phyloP scores from a whole-genome alignment of 2,329 filamentous ascomycete species.

The Paraphoma sp. region DNA sequence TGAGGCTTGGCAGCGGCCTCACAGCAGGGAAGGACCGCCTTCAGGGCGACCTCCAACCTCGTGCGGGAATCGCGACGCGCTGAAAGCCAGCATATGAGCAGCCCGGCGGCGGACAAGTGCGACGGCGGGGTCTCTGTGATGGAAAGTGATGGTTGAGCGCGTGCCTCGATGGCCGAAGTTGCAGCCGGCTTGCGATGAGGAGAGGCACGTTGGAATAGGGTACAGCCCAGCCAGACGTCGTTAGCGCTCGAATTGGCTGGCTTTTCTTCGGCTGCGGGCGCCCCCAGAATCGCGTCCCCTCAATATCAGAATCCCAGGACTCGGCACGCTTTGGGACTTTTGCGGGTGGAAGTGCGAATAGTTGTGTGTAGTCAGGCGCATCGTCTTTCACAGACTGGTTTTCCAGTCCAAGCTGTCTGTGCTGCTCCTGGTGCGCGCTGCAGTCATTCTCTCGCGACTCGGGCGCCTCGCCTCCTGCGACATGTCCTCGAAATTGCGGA shows the following conservation, averaged over 20 bases:
- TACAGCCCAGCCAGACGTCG: neutral
- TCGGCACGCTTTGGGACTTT: neutral
- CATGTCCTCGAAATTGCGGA: neutral
- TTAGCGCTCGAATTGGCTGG: neutral
- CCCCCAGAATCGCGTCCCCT: neutral
- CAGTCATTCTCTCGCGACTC: neutral
- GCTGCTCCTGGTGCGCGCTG: neutral
- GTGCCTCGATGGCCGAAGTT: constrained; percentile 45
- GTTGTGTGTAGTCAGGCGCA: neutral
- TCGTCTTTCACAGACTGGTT: neutral
- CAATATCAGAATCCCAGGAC: neutral
- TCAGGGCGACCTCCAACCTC: constrained; percentile 49
- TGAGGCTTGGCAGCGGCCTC: constrained; percentile 44
- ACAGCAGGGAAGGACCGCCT: constrained; percentile 44
- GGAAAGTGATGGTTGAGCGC: constrained; percentile 34
- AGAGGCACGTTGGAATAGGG: constrained; percentile 8
- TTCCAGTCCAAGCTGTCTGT: neutral
- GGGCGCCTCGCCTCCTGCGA: constrained; percentile 1
- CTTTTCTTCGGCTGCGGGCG: neutral
- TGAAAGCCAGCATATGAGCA: constrained; percentile 49
- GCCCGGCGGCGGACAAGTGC: constrained; percentile 36
- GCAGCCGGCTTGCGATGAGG: constrained; percentile 31
- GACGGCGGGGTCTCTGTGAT: constrained; percentile 41
- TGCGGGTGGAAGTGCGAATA: neutral
- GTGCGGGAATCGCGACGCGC: constrained; percentile 48